phyloP scores from a whole-genome alignment of 148 eudicot genomes.

The Selenicereus undatus region DNA sequence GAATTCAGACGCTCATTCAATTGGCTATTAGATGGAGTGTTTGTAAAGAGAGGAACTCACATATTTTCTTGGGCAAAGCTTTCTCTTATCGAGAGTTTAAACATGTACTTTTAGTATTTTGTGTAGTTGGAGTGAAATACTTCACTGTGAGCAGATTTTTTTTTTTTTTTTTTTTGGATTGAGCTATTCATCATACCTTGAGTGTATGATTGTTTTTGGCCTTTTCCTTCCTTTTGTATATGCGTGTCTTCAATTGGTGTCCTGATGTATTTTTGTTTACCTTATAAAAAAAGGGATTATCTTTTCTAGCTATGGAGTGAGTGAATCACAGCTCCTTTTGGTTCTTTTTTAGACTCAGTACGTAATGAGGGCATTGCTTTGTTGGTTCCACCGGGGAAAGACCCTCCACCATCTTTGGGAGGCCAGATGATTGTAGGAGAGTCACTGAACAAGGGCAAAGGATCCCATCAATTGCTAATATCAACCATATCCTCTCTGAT shows the following conservation, averaged over 20 bases:
- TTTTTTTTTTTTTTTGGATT: neutral
- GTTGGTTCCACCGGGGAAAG: conserved; percentile 73
- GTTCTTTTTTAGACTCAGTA: conserved; percentile 44
- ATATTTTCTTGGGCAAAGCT: neutral
- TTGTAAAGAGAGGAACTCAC: neutral
- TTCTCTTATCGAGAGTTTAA: neutral
- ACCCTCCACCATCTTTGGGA: conserved; percentile 70
- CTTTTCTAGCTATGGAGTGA: conserved; percentile 9
- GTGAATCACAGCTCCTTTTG: conserved; percentile 12
- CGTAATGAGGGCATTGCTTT: conserved; percentile 41
- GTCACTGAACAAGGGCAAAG: conserved; percentile 35
- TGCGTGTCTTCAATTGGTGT: neutral
- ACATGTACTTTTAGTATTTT: neutral
- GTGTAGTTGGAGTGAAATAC: neutral
- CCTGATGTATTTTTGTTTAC: neutral
- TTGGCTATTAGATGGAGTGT: neutral
- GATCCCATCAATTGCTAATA: conserved; percentile 49
- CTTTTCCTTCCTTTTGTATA: neutral
- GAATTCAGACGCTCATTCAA: neutral
- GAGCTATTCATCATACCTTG: neutral
- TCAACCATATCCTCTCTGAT: conserved; percentile 55
- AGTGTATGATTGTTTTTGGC: neutral
- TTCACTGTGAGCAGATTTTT: neutral
- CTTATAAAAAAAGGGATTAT: neutral
- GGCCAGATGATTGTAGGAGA: conserved; percentile 36